Evolutionary conservation across 768 basidiomycete genomes (phyloP), one percentile per base, ranked within the genome.

Genomic region (Tricholoma furcatifolium): DNA sequence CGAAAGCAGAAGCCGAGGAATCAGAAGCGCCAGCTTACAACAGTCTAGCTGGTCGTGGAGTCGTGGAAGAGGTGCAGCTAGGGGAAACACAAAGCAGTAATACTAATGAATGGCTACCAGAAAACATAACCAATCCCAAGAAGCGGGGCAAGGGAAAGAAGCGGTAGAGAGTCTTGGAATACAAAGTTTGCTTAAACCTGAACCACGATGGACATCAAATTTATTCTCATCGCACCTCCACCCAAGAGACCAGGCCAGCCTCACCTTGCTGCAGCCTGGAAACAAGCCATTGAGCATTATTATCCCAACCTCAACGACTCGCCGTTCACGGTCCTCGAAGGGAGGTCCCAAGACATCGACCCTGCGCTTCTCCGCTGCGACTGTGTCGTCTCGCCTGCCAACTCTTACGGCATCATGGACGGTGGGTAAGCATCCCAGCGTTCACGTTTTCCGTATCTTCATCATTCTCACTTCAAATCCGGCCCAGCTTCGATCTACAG

Each of bases 101-200:
- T 17, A 65, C 54, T 18, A 80, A 81, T 53, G 81, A 81, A 56
- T 81, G 80, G 80, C 58, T 80, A 10, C 80, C 81, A 1, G 76
- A 80, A 20, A 69, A 68, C 5, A 63, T 79, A 27, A 75, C 74
- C 7, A 69, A 62, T n/a, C 71, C 76, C 1, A 75, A 70, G 42
- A 79, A 75, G 62, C 71, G 55, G 45, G 41, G 43, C 21, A 62
- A 60, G 46, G 61, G 61, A 14, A 60, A 66, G 40, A 62, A 54
- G 53, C 35, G 54, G 42, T 58, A 47, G 31, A 34, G 30, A n/a
- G n/a, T n/a, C 24, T 7, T 27, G 27, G 27, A 27, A 27, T 27
- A 27, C 4, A 27, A 27, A 27, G 27, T 27, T 27, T 27, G 27
- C 27, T 27, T 27, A 7, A 27, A 27, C 27, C 7, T 27, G 27